Percentiles rank a stretch among this genome's conserved stretches.
phyloP scores from a whole-genome alignment of 345 rosid species.

The Hibiscus mutabilis region DNA sequence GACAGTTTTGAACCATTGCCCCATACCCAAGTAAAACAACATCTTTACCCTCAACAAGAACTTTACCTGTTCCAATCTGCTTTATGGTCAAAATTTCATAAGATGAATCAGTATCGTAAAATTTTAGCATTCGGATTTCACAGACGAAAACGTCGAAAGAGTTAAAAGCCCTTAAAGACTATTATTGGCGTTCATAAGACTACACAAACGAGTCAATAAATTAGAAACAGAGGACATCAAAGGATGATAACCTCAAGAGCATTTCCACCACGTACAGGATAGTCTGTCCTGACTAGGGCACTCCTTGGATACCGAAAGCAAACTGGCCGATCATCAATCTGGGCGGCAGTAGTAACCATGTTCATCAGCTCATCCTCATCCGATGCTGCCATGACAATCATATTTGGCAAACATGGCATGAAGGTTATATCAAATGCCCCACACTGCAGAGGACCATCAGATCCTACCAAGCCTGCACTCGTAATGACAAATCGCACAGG shows the following conservation, averaged over 20 bases:
- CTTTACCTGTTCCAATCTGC: slow-evolving; percentile 83
- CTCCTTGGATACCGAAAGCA: slow-evolving; percentile 93
- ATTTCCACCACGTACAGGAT: slow-evolving; percentile 40
- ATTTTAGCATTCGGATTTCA: background rate
- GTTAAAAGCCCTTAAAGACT: background rate
- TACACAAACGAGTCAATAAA: background rate
- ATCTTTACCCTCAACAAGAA: slow-evolving; percentile 69
- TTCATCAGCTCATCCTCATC: slow-evolving; percentile 76
- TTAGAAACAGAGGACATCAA: background rate
- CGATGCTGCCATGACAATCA: slow-evolving; percentile 96
- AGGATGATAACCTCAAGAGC: slow-evolving; percentile 57
- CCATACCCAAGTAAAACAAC: slow-evolving; percentile 92
- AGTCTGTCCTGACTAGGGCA: slow-evolving; percentile 44
- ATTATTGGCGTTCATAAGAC: background rate
- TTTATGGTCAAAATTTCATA: slow-evolving; percentile 18
- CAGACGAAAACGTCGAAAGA: background rate
- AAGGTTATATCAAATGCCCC: slow-evolving; percentile 90
- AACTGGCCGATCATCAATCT: slow-evolving; percentile 62
- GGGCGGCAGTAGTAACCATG: slow-evolving; percentile 88
- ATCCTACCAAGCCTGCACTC: slow-evolving; percentile 88
- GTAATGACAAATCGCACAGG: slow-evolving; percentile 87
- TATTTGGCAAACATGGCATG: slow-evolving; percentile 94
- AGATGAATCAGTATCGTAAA: slow-evolving; percentile 10
- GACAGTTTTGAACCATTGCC: slow-evolving; percentile 88
- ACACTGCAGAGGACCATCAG: slow-evolving; percentile 75